A percentile compares a stretch with the other conserved stretches of the same genome.
These are phyloP conservation scores for Liquidambar formosana DNA, from an alignment of 164 flowering plant species.

Conservation along the genomic window DNA sequence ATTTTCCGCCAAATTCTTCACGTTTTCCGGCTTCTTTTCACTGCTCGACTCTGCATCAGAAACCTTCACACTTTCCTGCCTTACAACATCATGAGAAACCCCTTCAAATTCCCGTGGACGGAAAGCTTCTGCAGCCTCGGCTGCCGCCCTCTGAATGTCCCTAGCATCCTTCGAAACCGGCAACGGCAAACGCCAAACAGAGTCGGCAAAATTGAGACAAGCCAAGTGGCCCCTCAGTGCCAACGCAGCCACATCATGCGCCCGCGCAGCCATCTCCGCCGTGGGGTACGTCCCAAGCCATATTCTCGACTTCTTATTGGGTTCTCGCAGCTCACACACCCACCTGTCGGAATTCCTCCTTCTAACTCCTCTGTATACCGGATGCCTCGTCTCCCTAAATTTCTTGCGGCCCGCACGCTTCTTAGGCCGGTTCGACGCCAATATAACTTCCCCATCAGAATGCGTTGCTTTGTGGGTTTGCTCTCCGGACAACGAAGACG, in stretches of 20 bases:
- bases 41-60: neutral
- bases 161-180: conserved; percentile 24
- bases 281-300: conserved; percentile 68
- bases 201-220: conserved; percentile 47
- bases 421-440: conserved; percentile 51
- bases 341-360: conserved; percentile 46
- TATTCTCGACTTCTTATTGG: conserved; percentile 41
- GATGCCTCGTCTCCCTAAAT: conserved; percentile 64
- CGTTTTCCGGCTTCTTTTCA: neutral
- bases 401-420: conserved; percentile 54
- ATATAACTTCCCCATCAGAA: conserved; percentile 35
- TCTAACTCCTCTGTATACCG: conserved; percentile 58
- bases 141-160: conserved; percentile 32
- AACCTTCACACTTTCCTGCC: neutral
- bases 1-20: neutral
- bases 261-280: conserved; percentile 46
- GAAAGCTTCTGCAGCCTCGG: conserved; percentile 32
- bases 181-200: conserved; percentile 31
- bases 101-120: conserved; percentile 2
- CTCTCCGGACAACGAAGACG: conserved; percentile 1
- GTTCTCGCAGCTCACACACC: conserved; percentile 61
- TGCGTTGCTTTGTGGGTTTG: neutral
- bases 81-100: too few relatives aligned
- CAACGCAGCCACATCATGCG: conserved; percentile 43
- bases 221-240: conserved; percentile 30